Evolutionary conservation across 139 green algal genomes (phyloP).

Genomic region (Pleodorina starrii): DNA sequence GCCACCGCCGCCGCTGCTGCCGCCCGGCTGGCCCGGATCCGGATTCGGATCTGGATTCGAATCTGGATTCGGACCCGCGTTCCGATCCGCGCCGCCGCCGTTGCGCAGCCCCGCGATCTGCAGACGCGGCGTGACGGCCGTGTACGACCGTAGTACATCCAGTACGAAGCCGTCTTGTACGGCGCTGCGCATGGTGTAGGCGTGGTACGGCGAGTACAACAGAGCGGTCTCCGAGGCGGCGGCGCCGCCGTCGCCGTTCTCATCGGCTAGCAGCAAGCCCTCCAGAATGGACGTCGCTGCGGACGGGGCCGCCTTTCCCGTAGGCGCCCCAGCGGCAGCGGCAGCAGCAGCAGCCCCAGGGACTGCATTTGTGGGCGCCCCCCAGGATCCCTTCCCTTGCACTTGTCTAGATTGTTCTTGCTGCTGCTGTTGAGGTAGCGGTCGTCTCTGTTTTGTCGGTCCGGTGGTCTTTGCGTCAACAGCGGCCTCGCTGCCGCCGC

Average conservation of each 20-base stretch:
- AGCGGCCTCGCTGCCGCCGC: not conserved
- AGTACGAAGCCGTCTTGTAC: constrained; percentile 58
- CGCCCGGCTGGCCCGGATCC: not conserved
- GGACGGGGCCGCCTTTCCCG: too few relatives aligned
- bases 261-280: too few relatives aligned
- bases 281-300: too few relatives aligned
- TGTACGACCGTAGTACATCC: constrained; percentile 57
- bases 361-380: too few relatives aligned
- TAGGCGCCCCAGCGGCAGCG: too few relatives aligned
- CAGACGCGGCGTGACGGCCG: constrained; percentile 54
- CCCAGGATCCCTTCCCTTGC: too few relatives aligned
- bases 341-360: too few relatives aligned
- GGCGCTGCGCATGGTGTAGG: constrained; percentile 53
- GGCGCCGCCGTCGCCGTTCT: too few relatives aligned
- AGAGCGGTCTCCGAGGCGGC: not conserved
- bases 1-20: not conserved
- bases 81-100: not conserved
- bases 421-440: too few relatives aligned
- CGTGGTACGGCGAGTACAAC: constrained; percentile 56
- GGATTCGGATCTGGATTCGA: not conserved
- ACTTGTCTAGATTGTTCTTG: too few relatives aligned
- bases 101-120: constrained; percentile 37
- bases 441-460: too few relatives aligned
- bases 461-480: too few relatives aligned
- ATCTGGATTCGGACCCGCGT: not conserved